Conservation (phyloP, 1,284 basidiomycete genomes). For the Heterobasidion annosum region DNA sequence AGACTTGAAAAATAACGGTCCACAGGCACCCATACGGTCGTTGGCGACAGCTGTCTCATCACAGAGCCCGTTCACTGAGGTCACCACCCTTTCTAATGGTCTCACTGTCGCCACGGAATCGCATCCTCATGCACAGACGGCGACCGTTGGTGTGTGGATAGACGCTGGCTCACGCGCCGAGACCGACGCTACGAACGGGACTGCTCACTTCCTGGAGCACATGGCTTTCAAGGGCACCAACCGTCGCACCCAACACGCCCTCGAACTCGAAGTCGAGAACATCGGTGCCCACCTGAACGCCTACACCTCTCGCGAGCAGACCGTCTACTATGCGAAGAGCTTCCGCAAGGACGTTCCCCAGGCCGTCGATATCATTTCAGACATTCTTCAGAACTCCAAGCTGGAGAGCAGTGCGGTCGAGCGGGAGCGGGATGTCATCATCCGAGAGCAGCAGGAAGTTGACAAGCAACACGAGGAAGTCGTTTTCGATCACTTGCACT, state of each 20-base stretch:
- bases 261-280: conserved; percentile 98
- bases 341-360: conserved; percentile 93
- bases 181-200: conserved; percentile 89
- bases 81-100: conserved; percentile 86
- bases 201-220: conserved; percentile 98
- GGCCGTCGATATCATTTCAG: conserved; percentile 95
- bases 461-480: conserved; percentile 99
- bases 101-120: conserved; percentile 90
- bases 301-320: conserved; percentile 98
- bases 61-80: conserved; percentile 72
- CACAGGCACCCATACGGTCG: conserved; percentile 27
- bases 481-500: conserved; percentile 96
- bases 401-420: conserved; percentile 87
- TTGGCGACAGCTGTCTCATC: conserved; percentile 62
- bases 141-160: conserved; percentile 98
- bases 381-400: conserved; percentile 98
- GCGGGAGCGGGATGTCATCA: conserved; percentile 93
- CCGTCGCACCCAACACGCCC: conserved; percentile 81
- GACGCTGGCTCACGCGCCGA: conserved; percentile 97
- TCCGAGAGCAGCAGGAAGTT: conserved; percentile 98
- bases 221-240: conserved; percentile 96
- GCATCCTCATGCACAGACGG: conserved; percentile 91
- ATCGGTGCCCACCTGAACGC: conserved; percentile 97
- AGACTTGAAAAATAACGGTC: background rate
- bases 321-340: conserved; percentile 98